Conservation (phyloP, 2,329 filamentous ascomycete species). For the Ceratocystis destructans region DNA sequence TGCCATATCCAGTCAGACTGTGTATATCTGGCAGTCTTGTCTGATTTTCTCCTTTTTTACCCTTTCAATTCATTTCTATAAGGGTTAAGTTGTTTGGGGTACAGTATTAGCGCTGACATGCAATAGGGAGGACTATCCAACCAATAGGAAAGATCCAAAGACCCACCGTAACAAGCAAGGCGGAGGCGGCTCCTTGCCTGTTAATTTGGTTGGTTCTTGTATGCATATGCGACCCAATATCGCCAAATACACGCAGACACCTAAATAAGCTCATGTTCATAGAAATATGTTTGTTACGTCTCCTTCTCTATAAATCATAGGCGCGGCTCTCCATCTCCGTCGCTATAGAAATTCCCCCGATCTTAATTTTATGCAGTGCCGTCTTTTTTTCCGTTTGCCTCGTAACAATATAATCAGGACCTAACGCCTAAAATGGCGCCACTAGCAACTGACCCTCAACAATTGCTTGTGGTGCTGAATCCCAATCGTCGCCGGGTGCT, state of each 20-base stretch:
- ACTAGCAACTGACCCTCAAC: constrained; percentile 40
- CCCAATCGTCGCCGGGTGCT: constrained; percentile 38
- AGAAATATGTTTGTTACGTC: background rate
- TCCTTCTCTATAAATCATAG: background rate
- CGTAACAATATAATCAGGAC: constrained; percentile 1
- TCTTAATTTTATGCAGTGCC: background rate
- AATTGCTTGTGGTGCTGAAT: constrained; percentile 42
- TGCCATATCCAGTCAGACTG: too few species aligned
- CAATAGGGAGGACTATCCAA: too few species aligned
- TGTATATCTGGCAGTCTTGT: too few species aligned
- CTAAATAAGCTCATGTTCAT: background rate
- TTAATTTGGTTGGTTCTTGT: too few species aligned
- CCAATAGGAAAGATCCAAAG: too few species aligned
- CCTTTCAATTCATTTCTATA: too few species aligned
- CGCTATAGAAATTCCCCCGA: background rate
- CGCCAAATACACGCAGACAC: background rate
- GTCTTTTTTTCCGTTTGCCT: background rate
- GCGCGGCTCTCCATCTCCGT: background rate
- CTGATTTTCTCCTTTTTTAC: too few species aligned
- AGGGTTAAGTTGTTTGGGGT: too few species aligned
- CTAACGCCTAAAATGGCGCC: constrained; percentile 35
- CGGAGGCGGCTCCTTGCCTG: too few species aligned
- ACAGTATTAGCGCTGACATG: too few species aligned
- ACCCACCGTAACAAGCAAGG: too few species aligned
- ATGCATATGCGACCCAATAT: background rate